Evolutionary conservation across 129 eudicot species (phyloP), one percentile per base, ranked within the genome.

Genomic region (Tanacetum coccineum): DNA sequence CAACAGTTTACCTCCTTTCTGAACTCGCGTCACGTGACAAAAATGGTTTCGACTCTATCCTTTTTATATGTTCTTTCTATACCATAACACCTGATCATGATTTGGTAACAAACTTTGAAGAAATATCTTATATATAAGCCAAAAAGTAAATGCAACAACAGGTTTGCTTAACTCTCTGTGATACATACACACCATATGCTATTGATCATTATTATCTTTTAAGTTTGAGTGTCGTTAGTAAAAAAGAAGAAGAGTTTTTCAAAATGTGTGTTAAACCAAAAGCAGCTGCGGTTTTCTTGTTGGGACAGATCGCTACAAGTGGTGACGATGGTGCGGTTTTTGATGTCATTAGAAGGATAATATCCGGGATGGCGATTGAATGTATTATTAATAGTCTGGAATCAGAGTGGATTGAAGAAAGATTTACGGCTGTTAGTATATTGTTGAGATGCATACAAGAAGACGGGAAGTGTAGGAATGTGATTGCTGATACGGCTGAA

Each of bases 401-500:
- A 76, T 80, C 87, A 13, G 81, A 81, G 42, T 72, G 78, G 75
- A 64, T 26, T 7, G 83, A 81, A 48, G 96, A 88, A 64, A 77
- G 85, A 59, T 71, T 81, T 42, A 80, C 82, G n/a, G 92, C 87
- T 8, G 78, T 88, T 56, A 62, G 77, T 45, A 76, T 88, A 19
- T 67, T 88, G 72, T 65, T 81, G 82, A 88, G 83, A 74, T 88
- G 92, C 54, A 83, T 88, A 57, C 74, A 78, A 59, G 92, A 76
- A 72, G 89, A 88, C 39, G 96, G 96, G 18, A 76, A 81, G 52
- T 85, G 89, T 59, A 85, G 96, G 78, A 88, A 83, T 46, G 64
- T 74, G 25, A 74, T 88, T 60, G 93, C 96, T 55, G 87, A 85
- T 71, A 85, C 83, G 55, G 87, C 85, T 21, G 89, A 88, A 76